Conservation (phyloP, 768 basidiomycete species). For the Trametes gibbosa region DNA sequence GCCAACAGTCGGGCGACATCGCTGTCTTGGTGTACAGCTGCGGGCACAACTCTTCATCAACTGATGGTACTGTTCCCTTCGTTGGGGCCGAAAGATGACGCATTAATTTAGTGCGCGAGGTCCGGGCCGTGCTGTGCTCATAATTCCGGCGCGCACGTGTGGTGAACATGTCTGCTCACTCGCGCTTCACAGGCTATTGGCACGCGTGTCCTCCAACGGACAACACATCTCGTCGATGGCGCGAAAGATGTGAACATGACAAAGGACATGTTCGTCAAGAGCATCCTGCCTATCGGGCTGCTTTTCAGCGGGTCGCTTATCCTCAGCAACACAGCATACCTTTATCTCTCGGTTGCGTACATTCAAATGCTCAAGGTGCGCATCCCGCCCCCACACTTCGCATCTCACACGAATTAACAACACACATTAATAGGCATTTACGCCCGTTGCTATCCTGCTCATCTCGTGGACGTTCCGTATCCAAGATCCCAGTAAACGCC, state of each 20-base stretch:
- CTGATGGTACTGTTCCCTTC: neutral
- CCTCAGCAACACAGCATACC: conserved; percentile 89
- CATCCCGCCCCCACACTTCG: neutral
- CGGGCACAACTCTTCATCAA: neutral
- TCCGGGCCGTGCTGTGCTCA: no score
- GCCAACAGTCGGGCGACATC: neutral
- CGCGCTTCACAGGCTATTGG: conserved; percentile 56
- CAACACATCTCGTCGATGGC: conserved; percentile 78
- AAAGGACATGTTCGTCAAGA: conserved; percentile 72
- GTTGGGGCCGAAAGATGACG: no score
- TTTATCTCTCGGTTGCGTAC: conserved; percentile 88
- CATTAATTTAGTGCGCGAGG: no score
- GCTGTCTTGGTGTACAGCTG: neutral
- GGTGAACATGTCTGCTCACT: neutral
- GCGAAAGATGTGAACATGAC: conserved; percentile 77
- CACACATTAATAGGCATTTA: conserved; percentile 68
- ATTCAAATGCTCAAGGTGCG: conserved; percentile 94
- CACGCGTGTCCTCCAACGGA: conserved; percentile 81
- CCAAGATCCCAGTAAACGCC: conserved; percentile 79
- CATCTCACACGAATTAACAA: neutral
- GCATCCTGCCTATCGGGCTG: conserved; percentile 90
- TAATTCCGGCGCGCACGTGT: neutral
- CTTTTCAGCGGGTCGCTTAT: conserved; percentile 93
- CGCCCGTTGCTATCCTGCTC: conserved; percentile 83
- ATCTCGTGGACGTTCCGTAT: conserved; percentile 92